Conservation (phyloP, 305 asterid genomes). For the Striga hermonthica region DNA sequence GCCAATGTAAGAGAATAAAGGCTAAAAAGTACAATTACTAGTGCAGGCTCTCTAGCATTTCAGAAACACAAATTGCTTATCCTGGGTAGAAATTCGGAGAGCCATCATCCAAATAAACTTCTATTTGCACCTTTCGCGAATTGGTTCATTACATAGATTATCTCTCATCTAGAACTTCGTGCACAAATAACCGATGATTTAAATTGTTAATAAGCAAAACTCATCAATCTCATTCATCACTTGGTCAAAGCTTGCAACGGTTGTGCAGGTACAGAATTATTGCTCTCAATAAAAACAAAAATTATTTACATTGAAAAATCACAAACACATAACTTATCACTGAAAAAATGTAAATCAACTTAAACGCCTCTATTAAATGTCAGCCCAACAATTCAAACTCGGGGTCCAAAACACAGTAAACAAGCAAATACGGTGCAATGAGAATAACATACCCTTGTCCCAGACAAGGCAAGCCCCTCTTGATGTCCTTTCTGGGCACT, state of each 20-base stretch:
- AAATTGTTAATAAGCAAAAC: background rate
- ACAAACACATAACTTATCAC: background rate
- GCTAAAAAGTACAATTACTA: background rate
- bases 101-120: background rate
- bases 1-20: background rate
- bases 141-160: background rate
- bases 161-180: background rate
- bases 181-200: slow-evolving; percentile 19
- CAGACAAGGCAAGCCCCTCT: slow-evolving; percentile 30
- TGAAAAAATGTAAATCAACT: background rate
- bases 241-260: background rate
- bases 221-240: no score
- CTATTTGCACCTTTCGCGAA: background rate
- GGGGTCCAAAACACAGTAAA: background rate
- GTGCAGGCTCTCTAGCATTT: no score
- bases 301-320: background rate
- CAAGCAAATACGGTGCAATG: background rate
- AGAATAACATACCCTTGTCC: slow-evolving; percentile 36
- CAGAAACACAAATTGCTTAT: no score
- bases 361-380: no score
- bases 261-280: background rate
- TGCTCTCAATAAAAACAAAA: background rate
- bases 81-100: background rate
- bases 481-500: slow-evolving; percentile 34
- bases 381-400: no score